phyloP scores from a whole-genome alignment of 1,284 basidiomycete genomes.

The Tylopilus sp. region DNA sequence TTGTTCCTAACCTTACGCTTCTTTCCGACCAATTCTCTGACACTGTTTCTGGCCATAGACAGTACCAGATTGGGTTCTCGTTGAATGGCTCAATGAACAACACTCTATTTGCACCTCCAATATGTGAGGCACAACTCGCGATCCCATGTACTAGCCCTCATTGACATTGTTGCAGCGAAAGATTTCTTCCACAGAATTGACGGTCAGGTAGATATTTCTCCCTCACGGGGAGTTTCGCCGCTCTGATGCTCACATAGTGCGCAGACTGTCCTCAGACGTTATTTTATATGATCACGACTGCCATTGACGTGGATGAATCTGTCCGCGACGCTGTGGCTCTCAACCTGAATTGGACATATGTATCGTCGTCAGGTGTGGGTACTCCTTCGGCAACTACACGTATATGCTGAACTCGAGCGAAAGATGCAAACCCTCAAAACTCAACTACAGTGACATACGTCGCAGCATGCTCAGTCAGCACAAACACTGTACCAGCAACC shows the following conservation, averaged over 20 bases:
- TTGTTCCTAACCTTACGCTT: slow-evolving; percentile 7
- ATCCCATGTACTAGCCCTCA: background rate
- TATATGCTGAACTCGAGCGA: background rate
- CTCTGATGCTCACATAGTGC: background rate
- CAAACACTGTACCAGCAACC: background rate
- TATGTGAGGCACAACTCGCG: no score
- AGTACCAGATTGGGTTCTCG: no score
- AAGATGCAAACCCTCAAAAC: background rate
- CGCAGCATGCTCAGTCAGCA: background rate
- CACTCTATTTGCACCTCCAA: no score
- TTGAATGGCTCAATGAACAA: no score
- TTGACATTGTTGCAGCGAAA: background rate
- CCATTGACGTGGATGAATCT: background rate
- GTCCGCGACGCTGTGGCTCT: background rate
- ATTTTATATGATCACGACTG: background rate
- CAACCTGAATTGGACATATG: background rate
- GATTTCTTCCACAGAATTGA: background rate
- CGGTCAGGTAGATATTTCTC: background rate
- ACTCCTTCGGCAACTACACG: background rate
- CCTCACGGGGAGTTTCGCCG: background rate
- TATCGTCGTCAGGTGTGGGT: background rate
- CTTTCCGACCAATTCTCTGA: no score
- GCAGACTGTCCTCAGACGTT: background rate
- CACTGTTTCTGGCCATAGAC: no score
- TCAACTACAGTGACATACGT: background rate